Conservation (phyloP, 768 basidiomycete genomes). For the Tricholoma flavovirens region DNA sequence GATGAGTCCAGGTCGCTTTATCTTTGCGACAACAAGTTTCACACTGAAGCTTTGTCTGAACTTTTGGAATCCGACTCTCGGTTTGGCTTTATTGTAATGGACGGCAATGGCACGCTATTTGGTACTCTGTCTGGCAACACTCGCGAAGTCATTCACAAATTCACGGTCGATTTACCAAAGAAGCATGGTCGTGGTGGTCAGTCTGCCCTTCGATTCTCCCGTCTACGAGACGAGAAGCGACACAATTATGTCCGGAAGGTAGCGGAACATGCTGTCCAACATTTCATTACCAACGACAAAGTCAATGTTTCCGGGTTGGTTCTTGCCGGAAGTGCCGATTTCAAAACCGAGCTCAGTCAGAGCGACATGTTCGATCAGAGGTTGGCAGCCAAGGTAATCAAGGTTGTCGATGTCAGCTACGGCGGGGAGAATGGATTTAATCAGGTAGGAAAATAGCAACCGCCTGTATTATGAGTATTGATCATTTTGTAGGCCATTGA, state of each 20-base stretch:
- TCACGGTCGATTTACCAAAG: constrained; percentile 98
- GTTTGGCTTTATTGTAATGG: constrained; percentile 99
- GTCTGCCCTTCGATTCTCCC: constrained; percentile 98
- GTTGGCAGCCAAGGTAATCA: constrained; percentile 88
- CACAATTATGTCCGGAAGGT: constrained; percentile 99
- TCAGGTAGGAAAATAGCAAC: constrained; percentile 54
- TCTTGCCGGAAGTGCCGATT: constrained; percentile 94
- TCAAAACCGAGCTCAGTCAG: constrained; percentile 96
- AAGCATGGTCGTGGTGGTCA: constrained; percentile 99
- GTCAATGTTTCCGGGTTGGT: constrained; percentile 97
- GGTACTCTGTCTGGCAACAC: constrained; percentile 96
- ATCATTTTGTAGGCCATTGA: constrained; percentile 77
- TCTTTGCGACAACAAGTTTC: constrained; percentile 99
- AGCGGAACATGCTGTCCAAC: constrained; percentile 93
- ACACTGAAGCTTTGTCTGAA: constrained; percentile 95
- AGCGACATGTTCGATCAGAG: constrained; percentile 95
- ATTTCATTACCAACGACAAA: constrained; percentile 96
- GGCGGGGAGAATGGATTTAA: constrained; percentile 99
- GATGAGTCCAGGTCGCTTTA: constrained; percentile 72
- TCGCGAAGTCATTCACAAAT: constrained; percentile 95
- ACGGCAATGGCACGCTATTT: constrained; percentile 95
- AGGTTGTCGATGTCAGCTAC: constrained; percentile 97
- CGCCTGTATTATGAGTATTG: not conserved
- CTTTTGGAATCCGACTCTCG: constrained; percentile 95
- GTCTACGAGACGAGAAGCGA: constrained; percentile 97